Base-by-base conservation (phyloP, 2,329 filamentous ascomycete species). In the Aspergillus texensis region DNA sequence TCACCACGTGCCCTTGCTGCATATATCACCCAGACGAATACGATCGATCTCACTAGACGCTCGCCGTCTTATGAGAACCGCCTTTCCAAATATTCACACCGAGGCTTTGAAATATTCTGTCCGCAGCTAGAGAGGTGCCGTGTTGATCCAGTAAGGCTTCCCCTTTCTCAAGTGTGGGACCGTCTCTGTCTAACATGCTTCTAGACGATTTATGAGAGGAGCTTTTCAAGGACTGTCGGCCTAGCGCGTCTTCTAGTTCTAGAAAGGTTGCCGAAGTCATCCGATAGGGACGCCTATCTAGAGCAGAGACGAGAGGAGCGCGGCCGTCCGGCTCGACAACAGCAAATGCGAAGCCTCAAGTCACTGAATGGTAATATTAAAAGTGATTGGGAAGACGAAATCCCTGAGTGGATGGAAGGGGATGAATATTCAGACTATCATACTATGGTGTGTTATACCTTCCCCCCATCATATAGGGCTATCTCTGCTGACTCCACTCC, bases 11-110 rank as follows among this genome's bases (percentile, higher is more conserved):
- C 92, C 2, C 76, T 96, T 16, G 88, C 87, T 52, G 89, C 92
- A 11, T 94, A 90, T 76, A 89, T 94, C 73, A 94, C 91, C 0
- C 93, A 96, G 77, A 84, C 88, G 73, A 96, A 96, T 70, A 89
- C 89, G 3, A 84, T 96, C 64, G 93, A 96, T 72, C 83, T 96
- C 41, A 89, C 87, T 4, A 86, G 93, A 24, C 88, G 93, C 48
- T 94, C 91, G 21, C 92, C 92, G 0, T 95, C 92, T 0, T 96
- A 96, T 69, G 93, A 96, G 73, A 96, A 92, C 68, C 88, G 93
- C 11, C 83, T 96, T 14, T 92, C 91, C 19, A 96, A 96, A 75
- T 94, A 96, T 75, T 91, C 90, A 16, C 91, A 91, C 72, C 84
- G 92, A 50, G 91, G 92, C 19, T 96, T 96, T 67, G 93, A 96